Base-by-base conservation (phyloP, 805 yeast genomes). In the Yamadazyma phyllophila region DNA sequence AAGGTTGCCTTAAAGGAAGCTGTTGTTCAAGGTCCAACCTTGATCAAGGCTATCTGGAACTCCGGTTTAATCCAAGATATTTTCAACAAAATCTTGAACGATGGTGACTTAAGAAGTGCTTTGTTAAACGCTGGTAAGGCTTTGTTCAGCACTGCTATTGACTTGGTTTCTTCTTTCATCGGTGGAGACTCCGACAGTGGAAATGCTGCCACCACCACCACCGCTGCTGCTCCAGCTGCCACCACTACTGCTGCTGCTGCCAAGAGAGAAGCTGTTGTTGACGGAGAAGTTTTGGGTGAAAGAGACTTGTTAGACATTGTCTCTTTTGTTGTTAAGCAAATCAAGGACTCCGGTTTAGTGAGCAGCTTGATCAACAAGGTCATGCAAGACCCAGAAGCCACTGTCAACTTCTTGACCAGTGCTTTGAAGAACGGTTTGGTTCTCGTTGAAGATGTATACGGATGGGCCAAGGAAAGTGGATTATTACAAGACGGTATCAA, bases 391-490 rank as follows among this genome's bases (percentile, higher is more conserved):
- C 76, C 76, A 43, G 44, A 49, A 31, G 62, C 65, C 34, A 50
- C 70, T 39, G 52, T 70, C 41, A 45, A 52, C 27, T 64, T 66
- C 52, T 61, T 69, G 53, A 55, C 64, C 35, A 51, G 65, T 34
- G 71, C 63, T 36, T 61, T 67, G 47, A 52, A 61, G 49, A 55
- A 58, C 38, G 75, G 73, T 39, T 40, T 62, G 39, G 67, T 63
- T 34, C 48, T 62, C 30, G 63, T 52, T 39, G 64, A 63, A 59
- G 73, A 70, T 39, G 46, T 69, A 32, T 66, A 56, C 61, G 29
- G 33, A 35, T 71, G 73, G 73, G 65, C 73, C 48, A 65, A 69
- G 57, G 45, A 53, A 14, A 58, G 63, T 11, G 75, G 75, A 49
- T 32, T 70, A 26, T 62, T 69, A 54, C 49, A 51, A 43, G 34